These are phyloP conservation scores for Triticum turgidum DNA, from an alignment of 176 grass and related monocot genomes.

Conservation along the genomic window DNA sequence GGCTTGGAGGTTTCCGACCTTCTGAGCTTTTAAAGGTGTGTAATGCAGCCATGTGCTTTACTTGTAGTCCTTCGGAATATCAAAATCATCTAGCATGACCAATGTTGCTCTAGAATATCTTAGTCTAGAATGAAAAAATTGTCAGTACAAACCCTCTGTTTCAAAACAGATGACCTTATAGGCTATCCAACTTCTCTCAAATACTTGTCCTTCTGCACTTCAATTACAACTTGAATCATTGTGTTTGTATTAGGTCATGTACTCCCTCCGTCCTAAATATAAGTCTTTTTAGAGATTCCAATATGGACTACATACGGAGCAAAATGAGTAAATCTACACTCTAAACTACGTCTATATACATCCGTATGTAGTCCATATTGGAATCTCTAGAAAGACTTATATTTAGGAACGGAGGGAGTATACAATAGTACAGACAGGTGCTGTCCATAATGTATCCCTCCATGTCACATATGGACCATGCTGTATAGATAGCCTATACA, in stretches of 20 bases:
- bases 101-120: slow-evolving; percentile 1
- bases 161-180: not conserved
- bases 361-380: too few species aligned
- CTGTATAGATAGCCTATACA: not conserved
- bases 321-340: too few species aligned
- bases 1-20: slow-evolving; percentile 91
- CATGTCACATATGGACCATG: not conserved
- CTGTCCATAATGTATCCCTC: too few species aligned
- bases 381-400: too few species aligned
- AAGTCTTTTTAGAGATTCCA: too few species aligned
- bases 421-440: too few species aligned
- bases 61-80: slow-evolving; percentile 13
- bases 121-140: slow-evolving; percentile 1
- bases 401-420: too few species aligned
- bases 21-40: slow-evolving; percentile 93
- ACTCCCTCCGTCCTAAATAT: too few species aligned
- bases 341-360: too few species aligned
- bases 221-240: too few species aligned
- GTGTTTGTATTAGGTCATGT: too few species aligned
- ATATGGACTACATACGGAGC: too few species aligned
- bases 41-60: slow-evolving; percentile 5
- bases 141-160: not conserved
- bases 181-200: not conserved
- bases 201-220: not conserved
- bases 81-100: not conserved